Evolutionary conservation across 768 basidiomycete species (phyloP).

Genomic region (Rhodotorula taiwanensis): DNA sequence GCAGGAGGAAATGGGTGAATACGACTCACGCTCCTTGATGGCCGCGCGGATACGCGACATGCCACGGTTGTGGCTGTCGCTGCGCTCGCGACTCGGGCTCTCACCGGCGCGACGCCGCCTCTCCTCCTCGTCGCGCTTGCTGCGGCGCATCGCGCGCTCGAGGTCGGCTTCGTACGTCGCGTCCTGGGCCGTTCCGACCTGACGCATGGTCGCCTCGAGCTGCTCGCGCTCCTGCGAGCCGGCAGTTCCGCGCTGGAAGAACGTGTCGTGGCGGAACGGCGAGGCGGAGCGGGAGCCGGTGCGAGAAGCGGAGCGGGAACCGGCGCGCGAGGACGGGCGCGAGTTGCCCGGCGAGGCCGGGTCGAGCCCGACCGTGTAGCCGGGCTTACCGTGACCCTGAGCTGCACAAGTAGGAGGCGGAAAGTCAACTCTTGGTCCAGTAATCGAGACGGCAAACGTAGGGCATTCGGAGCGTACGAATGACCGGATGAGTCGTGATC

Average conservation of each 20-base stretch:
- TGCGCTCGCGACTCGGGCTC: neutral
- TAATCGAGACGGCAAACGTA: neutral
- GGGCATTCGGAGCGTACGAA: neutral
- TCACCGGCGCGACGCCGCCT: neutral
- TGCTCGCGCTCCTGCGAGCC: neutral
- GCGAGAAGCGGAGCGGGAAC: neutral
- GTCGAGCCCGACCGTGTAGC: neutral
- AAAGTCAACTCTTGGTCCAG: too few relatives aligned
- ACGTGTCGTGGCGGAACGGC: neutral
- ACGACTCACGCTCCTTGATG: neutral
- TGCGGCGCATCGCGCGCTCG: neutral
- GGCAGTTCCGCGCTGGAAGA: neutral
- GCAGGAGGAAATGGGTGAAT: too few relatives aligned
- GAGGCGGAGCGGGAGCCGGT: neutral
- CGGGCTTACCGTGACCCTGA: neutral
- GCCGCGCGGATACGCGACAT: neutral
- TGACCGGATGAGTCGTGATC: neutral
- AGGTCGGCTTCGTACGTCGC: conserved; percentile 4
- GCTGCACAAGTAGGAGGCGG: too few relatives aligned
- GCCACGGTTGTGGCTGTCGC: neutral
- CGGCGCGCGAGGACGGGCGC: neutral
- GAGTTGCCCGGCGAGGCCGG: neutral
- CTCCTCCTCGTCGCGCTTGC: neutral
- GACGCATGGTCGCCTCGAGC: neutral
- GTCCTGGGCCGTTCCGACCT: conserved; percentile 6